Conservation (phyloP, 768 basidiomycete genomes). For the Pholiota molesta region DNA sequence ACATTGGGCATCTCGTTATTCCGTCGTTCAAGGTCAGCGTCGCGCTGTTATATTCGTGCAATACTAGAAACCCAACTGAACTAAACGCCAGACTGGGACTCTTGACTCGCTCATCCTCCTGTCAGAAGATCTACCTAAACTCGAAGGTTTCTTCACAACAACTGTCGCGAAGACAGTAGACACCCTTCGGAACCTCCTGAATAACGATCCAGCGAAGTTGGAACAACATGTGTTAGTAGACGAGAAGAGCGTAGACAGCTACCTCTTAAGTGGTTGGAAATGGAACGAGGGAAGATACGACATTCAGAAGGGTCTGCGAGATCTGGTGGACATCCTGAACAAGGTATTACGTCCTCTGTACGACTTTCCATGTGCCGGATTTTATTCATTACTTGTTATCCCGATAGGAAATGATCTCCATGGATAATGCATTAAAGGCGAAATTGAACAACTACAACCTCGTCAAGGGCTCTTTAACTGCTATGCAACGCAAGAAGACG, state of each 20-base stretch:
- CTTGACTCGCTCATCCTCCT: constrained; percentile 86
- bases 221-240: constrained; percentile 79
- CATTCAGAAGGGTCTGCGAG: constrained; percentile 76
- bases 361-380: neutral
- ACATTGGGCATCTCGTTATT: constrained; percentile 68
- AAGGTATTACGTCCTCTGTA: constrained; percentile 56
- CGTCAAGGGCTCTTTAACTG: constrained; percentile 88
- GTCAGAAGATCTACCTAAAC: constrained; percentile 92
- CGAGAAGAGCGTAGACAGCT: constrained; percentile 77
- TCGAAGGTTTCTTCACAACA: constrained; percentile 84
- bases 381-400: constrained; percentile 12
- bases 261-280: constrained; percentile 79
- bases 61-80: constrained; percentile 19
- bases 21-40: constrained; percentile 86
- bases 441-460: constrained; percentile 92
- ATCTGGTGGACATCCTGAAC: constrained; percentile 82
- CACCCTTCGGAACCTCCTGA: constrained; percentile 86
- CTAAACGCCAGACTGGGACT: constrained; percentile 79
- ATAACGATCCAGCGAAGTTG: constrained; percentile 81
- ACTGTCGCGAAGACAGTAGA: constrained; percentile 94
- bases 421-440: constrained; percentile 92
- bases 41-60: constrained; percentile 14
- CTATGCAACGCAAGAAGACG: constrained; percentile 95
- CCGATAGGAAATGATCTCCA: constrained; percentile 86
- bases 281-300: constrained; percentile 96